Conservation (phyloP, 148 eudicot species). For the Fallopia convolvulus region DNA sequence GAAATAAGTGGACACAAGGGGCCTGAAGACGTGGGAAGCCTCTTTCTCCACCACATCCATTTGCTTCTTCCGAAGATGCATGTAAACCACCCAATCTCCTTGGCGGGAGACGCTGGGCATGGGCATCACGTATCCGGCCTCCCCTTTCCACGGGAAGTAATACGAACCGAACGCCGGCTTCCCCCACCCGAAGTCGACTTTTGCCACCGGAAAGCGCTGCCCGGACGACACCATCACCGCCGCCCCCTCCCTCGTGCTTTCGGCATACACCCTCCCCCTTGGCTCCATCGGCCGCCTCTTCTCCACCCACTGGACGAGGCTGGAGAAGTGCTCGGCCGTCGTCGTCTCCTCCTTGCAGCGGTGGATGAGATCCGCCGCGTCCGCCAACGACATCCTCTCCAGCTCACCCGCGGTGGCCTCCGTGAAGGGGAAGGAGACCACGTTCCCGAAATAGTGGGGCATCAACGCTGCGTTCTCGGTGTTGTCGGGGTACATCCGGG, state of each 20-base stretch:
- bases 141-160: conserved; percentile 70
- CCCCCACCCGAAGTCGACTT: conserved; percentile 80
- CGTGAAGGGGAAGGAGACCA: conserved; percentile 54
- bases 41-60: conserved; percentile 42
- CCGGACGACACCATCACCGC: conserved; percentile 67
- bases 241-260: conserved; percentile 32
- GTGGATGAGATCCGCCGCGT: conserved; percentile 34
- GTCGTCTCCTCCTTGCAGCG: conserved; percentile 26
- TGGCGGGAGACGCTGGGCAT: conserved; percentile 49
- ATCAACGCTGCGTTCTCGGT: background rate
- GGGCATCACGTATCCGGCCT: conserved; percentile 73
- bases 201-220: conserved; percentile 37
- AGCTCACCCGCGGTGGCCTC: conserved; percentile 27
- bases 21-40: conserved; percentile 33
- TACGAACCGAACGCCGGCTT: conserved; percentile 54
- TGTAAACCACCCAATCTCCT: conserved; percentile 72
- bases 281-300: conserved; percentile 46
- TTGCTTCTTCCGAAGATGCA: conserved; percentile 46
- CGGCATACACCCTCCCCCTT: conserved; percentile 34
- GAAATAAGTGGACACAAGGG: conserved; percentile 1
- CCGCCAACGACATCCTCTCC: conserved; percentile 26
- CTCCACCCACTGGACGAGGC: conserved; percentile 71
- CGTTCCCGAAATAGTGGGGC: conserved; percentile 52
- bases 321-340: conserved; percentile 52
- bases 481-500: conserved; percentile 19